Base-by-base conservation (phyloP, 2,329 filamentous ascomycete species). In the Colletotrichum gloeosporioides region DNA sequence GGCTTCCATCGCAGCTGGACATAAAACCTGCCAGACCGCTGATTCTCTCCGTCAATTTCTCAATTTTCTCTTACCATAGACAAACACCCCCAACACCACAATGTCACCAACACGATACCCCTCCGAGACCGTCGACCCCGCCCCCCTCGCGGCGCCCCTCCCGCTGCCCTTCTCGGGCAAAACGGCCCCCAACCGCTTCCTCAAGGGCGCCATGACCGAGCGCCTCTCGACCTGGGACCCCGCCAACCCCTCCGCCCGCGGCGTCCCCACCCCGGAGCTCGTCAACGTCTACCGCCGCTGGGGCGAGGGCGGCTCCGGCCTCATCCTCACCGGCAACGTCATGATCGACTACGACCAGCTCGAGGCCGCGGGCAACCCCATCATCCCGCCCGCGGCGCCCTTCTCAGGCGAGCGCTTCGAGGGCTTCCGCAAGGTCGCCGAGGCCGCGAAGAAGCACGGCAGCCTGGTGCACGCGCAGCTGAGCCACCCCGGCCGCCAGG, bases 141-240 rank as follows among this genome's bases (percentile, higher is more conserved):
- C 16, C 34, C 76, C 76, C 74, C 82, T 91, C 22, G 88, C 82
- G 15, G 78, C 86, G 78, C 88, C 89, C 12, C 83, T 91, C 63
- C 81, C 84, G 22, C 90, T 90, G 77, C 82, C 84, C 31, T 90
- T 90, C 82, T 89, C 89, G 57, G 87, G 88, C 68, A 87, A 86
- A 73, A 89, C 88, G 3, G 92, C 92, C 3, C 89, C 88, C 61
- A 94, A 94, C 81, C 87, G 92, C 18, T 92, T 94, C 80, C 82
- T 94, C 78, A 94, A 94, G 82, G 92, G 86, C 6, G 90, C 93
- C 57, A 94, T 94, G 92, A 90, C 90, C 3, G 93, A 95, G 81
- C 86, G 89, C 15, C 84, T 94, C 18, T 90, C 92, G 1, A 91
- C 89, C 3, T 94, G 91, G 91, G 87, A 90, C 73, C 85, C 89